Evolutionary conservation across 2,329 filamentous ascomycete genomes (phyloP), one percentile per base, ranked within the genome.

Genomic region (Mollisia scopiformis): DNA sequence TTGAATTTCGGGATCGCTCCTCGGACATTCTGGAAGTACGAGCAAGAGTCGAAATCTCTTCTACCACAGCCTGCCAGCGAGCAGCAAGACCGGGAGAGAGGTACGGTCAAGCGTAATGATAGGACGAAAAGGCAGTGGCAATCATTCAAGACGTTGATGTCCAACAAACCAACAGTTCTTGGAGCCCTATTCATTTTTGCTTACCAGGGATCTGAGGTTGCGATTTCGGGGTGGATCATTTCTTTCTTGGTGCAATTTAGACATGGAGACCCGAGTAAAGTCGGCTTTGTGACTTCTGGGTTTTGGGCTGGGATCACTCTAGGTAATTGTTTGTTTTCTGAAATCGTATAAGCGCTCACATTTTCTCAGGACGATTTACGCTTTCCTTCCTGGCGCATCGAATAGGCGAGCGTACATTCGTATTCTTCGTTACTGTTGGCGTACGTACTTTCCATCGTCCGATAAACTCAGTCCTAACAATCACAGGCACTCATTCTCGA

Each of bases 171-270:
- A 3, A 91, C 92, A 0, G 73, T 94, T 1, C 80, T 93, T 0
- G 90, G 90, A 1, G 88, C 90, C 0, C 73, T 91, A 14, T 94
- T 94, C 78, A 89, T 93, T 73, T 94, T 95, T 74, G 85, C 87
- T 31, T 94, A 96, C 74, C 90, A 93, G 74, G 91, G 91, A 23
- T 88, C 89, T 47, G 91, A 94, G 75, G 91, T 95, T 16, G 87
- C 87, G 21, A 90, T 93, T 64, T 91, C 88, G 0, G 91, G 91
- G 50, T 95, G 91, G 92, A 87, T 93, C 50, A 92, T 93, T 63
- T 92, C 89, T 1, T 95, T 93, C 77, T 78, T 95, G 41, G 91
- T 94, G 73, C 83, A 84, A 55, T 84, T 87, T 63, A 87, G 91
- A 46, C 78, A 85, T 57, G 90, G 89, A n/a, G 82, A 89, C 67